Percentiles rank a stretch among this genome's conserved stretches.
These are phyloP conservation scores for Cladosporium oxysporum DNA, from an alignment of 2,329 filamentous ascomycete genomes.

Conservation along the genomic window DNA sequence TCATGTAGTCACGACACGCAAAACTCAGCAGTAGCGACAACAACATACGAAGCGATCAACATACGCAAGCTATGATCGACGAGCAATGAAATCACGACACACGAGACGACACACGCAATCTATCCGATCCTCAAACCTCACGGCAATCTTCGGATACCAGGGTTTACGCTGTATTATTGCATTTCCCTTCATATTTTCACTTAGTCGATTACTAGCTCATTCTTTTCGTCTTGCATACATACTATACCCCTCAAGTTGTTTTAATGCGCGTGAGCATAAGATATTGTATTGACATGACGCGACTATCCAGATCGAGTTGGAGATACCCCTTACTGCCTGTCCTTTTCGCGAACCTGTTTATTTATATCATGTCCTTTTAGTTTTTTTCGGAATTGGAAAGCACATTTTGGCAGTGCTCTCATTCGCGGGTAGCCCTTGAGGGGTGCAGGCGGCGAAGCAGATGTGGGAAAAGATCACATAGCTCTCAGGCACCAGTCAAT, in stretches of 20 bases:
- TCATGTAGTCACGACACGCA: neutral
- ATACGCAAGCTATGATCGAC: neutral
- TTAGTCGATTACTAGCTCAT: neutral
- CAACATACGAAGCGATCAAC: neutral
- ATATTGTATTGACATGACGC: neutral
- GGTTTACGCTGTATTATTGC: neutral
- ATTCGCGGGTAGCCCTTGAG: neutral
- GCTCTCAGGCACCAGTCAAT: neutral
- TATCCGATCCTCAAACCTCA: neutral
- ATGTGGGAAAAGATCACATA: neutral
- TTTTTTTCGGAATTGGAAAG: neutral
- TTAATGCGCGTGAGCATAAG: neutral
- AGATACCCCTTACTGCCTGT: slow-evolving; percentile 5
- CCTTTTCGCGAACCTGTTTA: neutral
- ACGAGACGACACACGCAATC: neutral
- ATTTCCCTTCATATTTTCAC: neutral
- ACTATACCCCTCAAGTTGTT: neutral
- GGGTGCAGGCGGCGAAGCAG: neutral
- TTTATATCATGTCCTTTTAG: neutral
- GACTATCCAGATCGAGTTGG: neutral
- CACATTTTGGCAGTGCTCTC: neutral
- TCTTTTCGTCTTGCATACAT: neutral
- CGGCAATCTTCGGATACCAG: neutral
- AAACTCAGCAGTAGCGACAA: neutral
- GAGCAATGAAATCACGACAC: neutral